These are phyloP conservation scores for Thelonectria discophora DNA, from an alignment of 2,329 filamentous ascomycete genomes.

Conservation along the genomic window DNA sequence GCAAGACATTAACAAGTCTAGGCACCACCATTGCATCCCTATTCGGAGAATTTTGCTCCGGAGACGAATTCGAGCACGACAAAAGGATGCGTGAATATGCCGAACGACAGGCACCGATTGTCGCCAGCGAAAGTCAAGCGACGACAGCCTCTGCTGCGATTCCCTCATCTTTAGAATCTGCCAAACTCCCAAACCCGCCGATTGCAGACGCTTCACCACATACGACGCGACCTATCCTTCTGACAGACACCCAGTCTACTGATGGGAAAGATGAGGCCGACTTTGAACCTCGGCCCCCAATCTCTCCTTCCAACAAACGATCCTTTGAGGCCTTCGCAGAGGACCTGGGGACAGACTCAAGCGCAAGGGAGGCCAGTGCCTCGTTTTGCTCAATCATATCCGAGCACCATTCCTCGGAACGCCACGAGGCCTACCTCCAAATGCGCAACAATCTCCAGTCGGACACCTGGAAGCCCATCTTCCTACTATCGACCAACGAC, in stretches of 20 bases:
- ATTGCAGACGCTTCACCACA: background rate
- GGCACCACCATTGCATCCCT: slow-evolving; percentile 70
- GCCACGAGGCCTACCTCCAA: slow-evolving; percentile 46
- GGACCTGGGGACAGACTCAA: background rate
- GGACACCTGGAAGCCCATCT: slow-evolving; percentile 44
- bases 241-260: slow-evolving; percentile 23
- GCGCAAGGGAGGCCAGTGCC: slow-evolving; percentile 16
- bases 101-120: background rate
- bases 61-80: slow-evolving; percentile 71
- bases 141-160: slow-evolving; percentile 20
- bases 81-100: slow-evolving; percentile 57
- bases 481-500: slow-evolving; percentile 48
- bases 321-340: slow-evolving; percentile 25
- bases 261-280: background rate
- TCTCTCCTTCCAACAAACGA: slow-evolving; percentile 31
- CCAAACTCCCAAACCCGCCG: background rate
- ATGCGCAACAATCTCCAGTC: slow-evolving; percentile 44
- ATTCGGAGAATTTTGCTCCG: slow-evolving; percentile 76
- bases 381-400: slow-evolving; percentile 30
- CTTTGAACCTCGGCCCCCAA: background rate
- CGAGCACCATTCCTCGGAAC: slow-evolving; percentile 35
- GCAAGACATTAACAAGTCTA: slow-evolving; percentile 25
- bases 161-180: background rate
- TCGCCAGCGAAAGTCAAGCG: slow-evolving; percentile 26
- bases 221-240: background rate